Conservation (phyloP, 768 basidiomycete species). For the Suillus alpinus region DNA sequence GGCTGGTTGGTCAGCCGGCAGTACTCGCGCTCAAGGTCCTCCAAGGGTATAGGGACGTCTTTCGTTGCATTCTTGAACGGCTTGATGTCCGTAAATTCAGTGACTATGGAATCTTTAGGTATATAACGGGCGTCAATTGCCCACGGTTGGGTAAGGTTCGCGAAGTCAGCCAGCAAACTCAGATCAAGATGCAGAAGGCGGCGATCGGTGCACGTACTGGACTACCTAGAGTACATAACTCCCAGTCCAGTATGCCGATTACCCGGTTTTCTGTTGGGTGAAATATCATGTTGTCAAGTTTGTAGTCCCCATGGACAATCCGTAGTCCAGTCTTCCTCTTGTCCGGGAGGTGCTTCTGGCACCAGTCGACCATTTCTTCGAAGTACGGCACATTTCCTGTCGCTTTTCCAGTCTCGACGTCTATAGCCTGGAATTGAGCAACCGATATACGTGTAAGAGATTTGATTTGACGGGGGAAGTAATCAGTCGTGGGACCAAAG, state of each 20-base stretch:
- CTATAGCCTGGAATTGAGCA: slow-evolving; percentile 69
- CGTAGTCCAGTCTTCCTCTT: slow-evolving; percentile 71
- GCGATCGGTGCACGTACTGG: slow-evolving; percentile 52
- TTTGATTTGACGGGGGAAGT: slow-evolving; percentile 93
- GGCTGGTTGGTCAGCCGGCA: slow-evolving; percentile 60
- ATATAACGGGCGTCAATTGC: slow-evolving; percentile 46
- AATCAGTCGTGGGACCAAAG: slow-evolving; percentile 74
- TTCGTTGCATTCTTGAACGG: slow-evolving; percentile 63
- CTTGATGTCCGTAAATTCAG: slow-evolving; percentile 31
- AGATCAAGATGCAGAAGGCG: not conserved
- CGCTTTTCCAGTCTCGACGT: slow-evolving; percentile 57
- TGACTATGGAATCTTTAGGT: slow-evolving; percentile 21
- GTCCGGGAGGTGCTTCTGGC: slow-evolving; percentile 68
- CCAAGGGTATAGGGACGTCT: slow-evolving; percentile 60
- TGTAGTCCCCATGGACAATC: slow-evolving; percentile 98
- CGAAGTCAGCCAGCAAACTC: slow-evolving; percentile 65
- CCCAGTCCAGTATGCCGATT: slow-evolving; percentile 97
- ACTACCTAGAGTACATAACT: slow-evolving; percentile 91
- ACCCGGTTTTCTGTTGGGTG: slow-evolving; percentile 89
- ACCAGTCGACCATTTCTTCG: slow-evolving; percentile 74
- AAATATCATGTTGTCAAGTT: slow-evolving; percentile 96
- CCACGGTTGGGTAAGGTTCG: slow-evolving; percentile 89
- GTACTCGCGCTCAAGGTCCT: slow-evolving; percentile 80
- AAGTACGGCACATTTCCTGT: slow-evolving; percentile 76
- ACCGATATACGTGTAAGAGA: slow-evolving; percentile 78